Base-by-base conservation (phyloP, 2,329 filamentous ascomycete genomes). In the Cytospora piceae region DNA sequence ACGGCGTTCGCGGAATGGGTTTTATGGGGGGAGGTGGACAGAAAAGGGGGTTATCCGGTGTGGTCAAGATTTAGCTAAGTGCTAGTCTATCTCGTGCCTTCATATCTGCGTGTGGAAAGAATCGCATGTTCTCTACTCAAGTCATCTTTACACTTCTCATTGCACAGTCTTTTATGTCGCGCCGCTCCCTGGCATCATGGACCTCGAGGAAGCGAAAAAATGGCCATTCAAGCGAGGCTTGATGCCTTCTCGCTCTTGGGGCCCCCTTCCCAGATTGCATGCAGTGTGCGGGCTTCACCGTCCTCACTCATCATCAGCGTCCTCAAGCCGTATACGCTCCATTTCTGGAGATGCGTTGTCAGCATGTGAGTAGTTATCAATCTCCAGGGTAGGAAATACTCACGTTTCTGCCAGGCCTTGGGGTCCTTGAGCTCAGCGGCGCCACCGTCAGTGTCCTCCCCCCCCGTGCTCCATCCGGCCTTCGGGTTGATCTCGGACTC, bases 371-470 rank as follows among this genome's bases (percentile, higher is more conserved):
- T 27, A n/a, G 4, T 20, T n/a, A 8, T 37, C 15, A 39, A 29
- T n/a, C 27, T 24, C 12, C 20, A 20, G 6, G 32, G 34, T 11
- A 14, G 34, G 27, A 5, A 15, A 2, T 34, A 34, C 24, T 70
- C 65, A 68, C 68, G 56, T 63, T 57, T 37, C n/a, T 34, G 49
- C 32, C 15, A 53, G 17, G 15, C 29, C 31, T 63, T 52, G 24
- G 54, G 57, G 32, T 67, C 39, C 12, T 46, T 55, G 22, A 24
- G 52, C 17, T 39, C 57, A 24, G 59, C 57, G n/a, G 57, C 39
- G 53, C 73, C 73, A 15, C 76, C 76, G 59, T 78, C 76, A 12
- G 72, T 72, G 22, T 71, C 68, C 65, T 77, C 75, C 14, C 72
- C 75, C 3, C 71, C 70, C 3, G 73, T 74, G 6, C 67, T 71